Evolutionary conservation across 148 eudicot genomes (phyloP).

Genomic region (Camellia sinensis): DNA sequence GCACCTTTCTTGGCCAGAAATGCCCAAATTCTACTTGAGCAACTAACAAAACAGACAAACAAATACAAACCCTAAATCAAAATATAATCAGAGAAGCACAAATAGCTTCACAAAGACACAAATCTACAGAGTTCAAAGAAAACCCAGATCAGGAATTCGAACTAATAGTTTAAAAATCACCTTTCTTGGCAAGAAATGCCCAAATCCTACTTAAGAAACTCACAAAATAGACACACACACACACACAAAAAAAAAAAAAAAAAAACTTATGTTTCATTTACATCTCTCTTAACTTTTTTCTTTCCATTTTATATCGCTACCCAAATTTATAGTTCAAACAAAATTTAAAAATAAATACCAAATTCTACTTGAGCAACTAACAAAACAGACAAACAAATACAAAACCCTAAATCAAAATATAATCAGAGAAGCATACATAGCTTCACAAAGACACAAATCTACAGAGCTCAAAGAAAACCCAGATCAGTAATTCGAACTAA

Average conservation of each 20-base stretch:
- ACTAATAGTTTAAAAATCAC: background rate
- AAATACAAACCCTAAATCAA: constrained; percentile 1
- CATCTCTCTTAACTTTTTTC: no score
- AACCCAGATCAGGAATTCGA: constrained; percentile 10
- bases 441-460: no score
- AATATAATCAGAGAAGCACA: background rate
- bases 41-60: background rate
- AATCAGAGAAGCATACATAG: no score
- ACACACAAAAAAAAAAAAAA: no score
- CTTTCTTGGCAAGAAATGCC: constrained; percentile 4
- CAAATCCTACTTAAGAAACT: constrained; percentile 4
- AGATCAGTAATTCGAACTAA: no score
- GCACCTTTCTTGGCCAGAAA: background rate
- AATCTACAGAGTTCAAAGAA: background rate
- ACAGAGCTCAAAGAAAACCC: no score
- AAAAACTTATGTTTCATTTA: no score
- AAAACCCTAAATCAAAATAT: background rate
- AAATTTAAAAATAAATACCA: no score
- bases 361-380: constrained; percentile 1
- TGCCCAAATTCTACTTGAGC: constrained; percentile 2
- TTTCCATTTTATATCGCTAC: no score
- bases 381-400: background rate
- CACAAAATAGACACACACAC: no score
- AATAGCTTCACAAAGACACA: constrained; percentile 6
- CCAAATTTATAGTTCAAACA: no score